Evolutionary conservation across 2,329 filamentous ascomycete species (phyloP).

Genomic region (Cercospora brassicicola): DNA sequence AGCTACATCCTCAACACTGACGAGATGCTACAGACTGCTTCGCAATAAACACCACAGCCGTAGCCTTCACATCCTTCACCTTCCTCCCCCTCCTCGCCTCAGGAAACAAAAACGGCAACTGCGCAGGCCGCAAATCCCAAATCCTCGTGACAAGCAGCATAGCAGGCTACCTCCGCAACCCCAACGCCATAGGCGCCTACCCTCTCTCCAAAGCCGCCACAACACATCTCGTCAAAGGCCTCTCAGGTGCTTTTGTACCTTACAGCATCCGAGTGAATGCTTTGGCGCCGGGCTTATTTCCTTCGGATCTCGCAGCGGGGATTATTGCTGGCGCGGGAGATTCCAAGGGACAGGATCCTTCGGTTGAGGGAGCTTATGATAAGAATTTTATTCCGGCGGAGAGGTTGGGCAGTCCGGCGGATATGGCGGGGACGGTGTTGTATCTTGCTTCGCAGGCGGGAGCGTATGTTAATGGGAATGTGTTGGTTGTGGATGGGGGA

Average conservation of each 20-base stretch:
- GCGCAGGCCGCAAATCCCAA: conserved; percentile 40
- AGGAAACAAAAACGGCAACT: conserved; percentile 43
- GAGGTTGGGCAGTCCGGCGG: conserved; percentile 60
- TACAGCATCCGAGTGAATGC: conserved; percentile 53
- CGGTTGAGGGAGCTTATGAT: conserved; percentile 40
- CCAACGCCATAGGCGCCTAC: conserved; percentile 44
- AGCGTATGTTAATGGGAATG: conserved; percentile 62
- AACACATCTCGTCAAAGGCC: conserved; percentile 52
- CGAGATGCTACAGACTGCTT: conserved; percentile 17
- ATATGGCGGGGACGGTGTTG: conserved; percentile 65
- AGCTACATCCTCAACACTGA: not conserved
- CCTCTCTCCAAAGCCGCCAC: conserved; percentile 50
- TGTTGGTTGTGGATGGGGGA: conserved; percentile 34
- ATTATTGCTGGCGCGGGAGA: conserved; percentile 41
- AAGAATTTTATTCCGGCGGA: conserved; percentile 56
- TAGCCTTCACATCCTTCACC: conserved; percentile 44
- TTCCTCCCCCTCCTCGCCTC: conserved; percentile 45
- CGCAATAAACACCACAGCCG: conserved; percentile 39
- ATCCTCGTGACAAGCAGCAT: conserved; percentile 52
- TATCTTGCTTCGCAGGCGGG: conserved; percentile 66
- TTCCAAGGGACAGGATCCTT: conserved; percentile 32
- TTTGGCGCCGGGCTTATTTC: conserved; percentile 59
- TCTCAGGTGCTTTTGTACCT: conserved; percentile 45
- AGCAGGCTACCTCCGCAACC: conserved; percentile 46
- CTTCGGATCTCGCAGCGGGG: conserved; percentile 60